phyloP scores from a whole-genome alignment of 2,329 filamentous ascomycete genomes.

The Boeremia exigua region DNA sequence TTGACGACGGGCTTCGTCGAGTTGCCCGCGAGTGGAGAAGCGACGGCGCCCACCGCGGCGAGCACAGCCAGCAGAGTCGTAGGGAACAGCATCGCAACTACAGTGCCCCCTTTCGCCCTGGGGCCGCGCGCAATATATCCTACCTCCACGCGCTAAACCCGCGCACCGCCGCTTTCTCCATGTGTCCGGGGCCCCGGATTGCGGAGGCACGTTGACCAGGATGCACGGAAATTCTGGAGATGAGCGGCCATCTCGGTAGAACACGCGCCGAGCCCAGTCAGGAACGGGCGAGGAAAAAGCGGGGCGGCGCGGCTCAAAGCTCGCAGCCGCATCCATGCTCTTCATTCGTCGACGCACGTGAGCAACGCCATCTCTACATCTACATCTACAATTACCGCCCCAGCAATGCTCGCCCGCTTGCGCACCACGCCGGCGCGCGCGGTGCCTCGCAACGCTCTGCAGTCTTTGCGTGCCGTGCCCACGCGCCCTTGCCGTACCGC shows the following conservation, averaged over 20 bases:
- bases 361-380: too few species aligned
- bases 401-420: too few species aligned
- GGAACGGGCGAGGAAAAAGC: conserved; percentile 7
- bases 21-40: conserved; percentile 19
- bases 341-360: too few species aligned
- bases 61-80: conserved; percentile 9
- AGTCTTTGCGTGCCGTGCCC: too few species aligned
- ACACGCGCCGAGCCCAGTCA: conserved; percentile 12
- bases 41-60: conserved; percentile 6
- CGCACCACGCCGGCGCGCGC: too few species aligned
- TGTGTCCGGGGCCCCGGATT: conserved; percentile 29
- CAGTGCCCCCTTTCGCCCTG: not conserved
- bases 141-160: conserved; percentile 7
- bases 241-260: conserved; percentile 5
- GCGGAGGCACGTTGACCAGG: conserved; percentile 17
- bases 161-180: conserved; percentile 29
- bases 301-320: too few species aligned
- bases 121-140: conserved; percentile 3
- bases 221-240: conserved; percentile 1
- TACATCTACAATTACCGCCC: too few species aligned
- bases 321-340: too few species aligned
- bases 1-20: conserved; percentile 28
- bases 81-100: conserved; percentile 21
- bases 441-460: too few species aligned
- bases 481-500: too few species aligned